Evolutionary conservation across 2,329 filamentous ascomycete species (phyloP), one percentile per base, ranked within the genome.

Genomic region (Knufia fluminis): DNA sequence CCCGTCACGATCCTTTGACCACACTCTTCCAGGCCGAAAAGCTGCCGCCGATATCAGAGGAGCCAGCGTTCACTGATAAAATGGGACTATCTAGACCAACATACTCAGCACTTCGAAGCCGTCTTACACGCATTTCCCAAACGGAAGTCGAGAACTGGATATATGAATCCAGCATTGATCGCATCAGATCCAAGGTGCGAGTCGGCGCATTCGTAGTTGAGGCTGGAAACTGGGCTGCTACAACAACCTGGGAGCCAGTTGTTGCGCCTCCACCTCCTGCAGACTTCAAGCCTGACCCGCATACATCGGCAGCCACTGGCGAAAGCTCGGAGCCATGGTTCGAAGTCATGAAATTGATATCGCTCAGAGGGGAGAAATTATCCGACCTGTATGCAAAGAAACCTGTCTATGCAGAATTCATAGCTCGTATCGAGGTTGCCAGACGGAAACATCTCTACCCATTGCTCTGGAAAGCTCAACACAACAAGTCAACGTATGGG

Each of bases 221-320:
- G 33, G 42, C 42, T 19, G 42, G 24, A 3, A 35, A 45, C 19
- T 45, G 22, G 14, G 28, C 24, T 3, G 42, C 42, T 3, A 26
- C 26, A n/a, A 35, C 42, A 19, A 24, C 17, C 19, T 45, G 42
- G 42, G 42, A 45, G 42, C 42, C 42, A 17, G 20, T 31, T 4
- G 32, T 17, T 32, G 42, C 42, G 14, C 42, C 40, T 23, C 40
- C 40, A 16, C 40, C 22, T 42, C 40, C 40, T 6, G 33, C n/a
- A 16, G 4, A 36, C n/a, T 7, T 14, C 6, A n/a, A 23, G 16
- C 8, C 7, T 22, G 38, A 41, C 10, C 4, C 16, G 33, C 4
- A 17, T 8, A 17, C 22, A 41, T 41, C 22, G 38, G 38, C 9
- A 17, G 6, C n/a, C 33, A 17, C 7, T 14, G 33, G 4, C 33